A percentile compares a stretch with the other conserved stretches of the same genome.
Conservation (phyloP, 768 basidiomycete species). For the Panaeolus cyanescens region DNA sequence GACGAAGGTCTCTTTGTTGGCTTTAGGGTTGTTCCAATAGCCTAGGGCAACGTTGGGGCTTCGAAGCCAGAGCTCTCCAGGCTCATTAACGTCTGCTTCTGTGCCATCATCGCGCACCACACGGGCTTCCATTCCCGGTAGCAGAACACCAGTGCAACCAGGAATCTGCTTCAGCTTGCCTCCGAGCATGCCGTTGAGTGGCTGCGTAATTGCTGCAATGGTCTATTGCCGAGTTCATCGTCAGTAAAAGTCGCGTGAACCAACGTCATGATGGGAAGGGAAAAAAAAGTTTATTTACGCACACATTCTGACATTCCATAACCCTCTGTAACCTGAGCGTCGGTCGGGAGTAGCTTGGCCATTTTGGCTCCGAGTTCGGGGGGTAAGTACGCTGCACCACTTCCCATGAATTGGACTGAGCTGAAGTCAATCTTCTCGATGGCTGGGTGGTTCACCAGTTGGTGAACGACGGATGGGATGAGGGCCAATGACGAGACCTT, state of each 20-base stretch:
- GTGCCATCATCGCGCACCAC: constrained; percentile 59
- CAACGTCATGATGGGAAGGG: neutral
- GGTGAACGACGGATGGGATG: constrained; percentile 67
- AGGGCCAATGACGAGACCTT: constrained; percentile 49
- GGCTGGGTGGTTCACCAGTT: constrained; percentile 59
- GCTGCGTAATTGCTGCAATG: constrained; percentile 47
- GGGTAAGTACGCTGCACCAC: constrained; percentile 72
- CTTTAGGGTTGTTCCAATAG: constrained; percentile 73
- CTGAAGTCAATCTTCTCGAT: constrained; percentile 54
- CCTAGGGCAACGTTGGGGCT: constrained; percentile 61
- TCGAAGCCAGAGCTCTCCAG: constrained; percentile 66
- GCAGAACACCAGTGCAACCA: constrained; percentile 57
- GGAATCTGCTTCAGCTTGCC: constrained; percentile 40
- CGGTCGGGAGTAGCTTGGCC: constrained; percentile 32
- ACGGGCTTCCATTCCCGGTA: constrained; percentile 67
- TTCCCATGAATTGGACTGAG: constrained; percentile 41
- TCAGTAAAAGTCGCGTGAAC: too few relatives aligned
- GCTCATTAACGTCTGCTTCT: constrained; percentile 54
- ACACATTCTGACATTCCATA: constrained; percentile 77
- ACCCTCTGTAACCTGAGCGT: constrained; percentile 45
- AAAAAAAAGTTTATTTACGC: constrained; percentile 22
- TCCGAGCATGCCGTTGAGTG: constrained; percentile 44
- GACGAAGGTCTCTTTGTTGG: constrained; percentile 66
- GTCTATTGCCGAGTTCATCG: too few relatives aligned
- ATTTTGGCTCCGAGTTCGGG: constrained; percentile 49